These are phyloP conservation scores for Agaricus subrufescens DNA, from an alignment of 768 basidiomycete genomes.

Conservation along the genomic window DNA sequence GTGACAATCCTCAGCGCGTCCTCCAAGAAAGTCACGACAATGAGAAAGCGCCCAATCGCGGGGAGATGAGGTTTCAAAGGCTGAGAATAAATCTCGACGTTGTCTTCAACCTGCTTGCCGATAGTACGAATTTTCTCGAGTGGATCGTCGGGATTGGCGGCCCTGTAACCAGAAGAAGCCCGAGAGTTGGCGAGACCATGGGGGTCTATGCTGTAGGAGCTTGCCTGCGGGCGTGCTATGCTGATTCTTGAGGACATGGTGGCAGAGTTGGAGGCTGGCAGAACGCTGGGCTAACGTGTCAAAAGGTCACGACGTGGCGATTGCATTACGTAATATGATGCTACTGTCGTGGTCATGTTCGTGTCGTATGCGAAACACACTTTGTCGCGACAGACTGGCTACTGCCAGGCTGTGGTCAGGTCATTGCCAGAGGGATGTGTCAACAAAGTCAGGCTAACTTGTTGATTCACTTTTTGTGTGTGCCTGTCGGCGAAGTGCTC, in stretches of 20 bases:
- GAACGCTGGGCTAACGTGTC: constrained; percentile 33
- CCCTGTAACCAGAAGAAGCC: constrained; percentile 66
- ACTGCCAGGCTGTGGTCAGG: not conserved
- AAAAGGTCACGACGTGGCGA: constrained; percentile 45
- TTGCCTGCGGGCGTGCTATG: constrained; percentile 67
- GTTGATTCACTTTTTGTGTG: too few relatives aligned
- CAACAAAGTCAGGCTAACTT: too few relatives aligned
- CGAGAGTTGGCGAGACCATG: constrained; percentile 76
- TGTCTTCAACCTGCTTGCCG: constrained; percentile 81
- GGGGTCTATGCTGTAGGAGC: constrained; percentile 64
- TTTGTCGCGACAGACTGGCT: not conserved
- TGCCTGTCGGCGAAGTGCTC: too few relatives aligned
- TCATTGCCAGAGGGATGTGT: not conserved
- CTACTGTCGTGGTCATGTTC: not conserved
- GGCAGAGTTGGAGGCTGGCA: constrained; percentile 21
- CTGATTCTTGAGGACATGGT: constrained; percentile 80
- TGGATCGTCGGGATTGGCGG: constrained; percentile 79
- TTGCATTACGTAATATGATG: constrained; percentile 27
- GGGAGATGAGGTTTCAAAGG: constrained; percentile 94
- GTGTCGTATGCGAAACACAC: not conserved
- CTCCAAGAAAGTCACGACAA: constrained; percentile 97
- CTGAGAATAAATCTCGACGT: constrained; percentile 87
- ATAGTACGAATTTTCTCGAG: constrained; percentile 70
- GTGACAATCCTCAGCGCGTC: constrained; percentile 91
- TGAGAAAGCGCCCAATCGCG: constrained; percentile 91